Evolutionary conservation across 106 monocot species (phyloP).

Genomic region (Dioscorea alata): DNA sequence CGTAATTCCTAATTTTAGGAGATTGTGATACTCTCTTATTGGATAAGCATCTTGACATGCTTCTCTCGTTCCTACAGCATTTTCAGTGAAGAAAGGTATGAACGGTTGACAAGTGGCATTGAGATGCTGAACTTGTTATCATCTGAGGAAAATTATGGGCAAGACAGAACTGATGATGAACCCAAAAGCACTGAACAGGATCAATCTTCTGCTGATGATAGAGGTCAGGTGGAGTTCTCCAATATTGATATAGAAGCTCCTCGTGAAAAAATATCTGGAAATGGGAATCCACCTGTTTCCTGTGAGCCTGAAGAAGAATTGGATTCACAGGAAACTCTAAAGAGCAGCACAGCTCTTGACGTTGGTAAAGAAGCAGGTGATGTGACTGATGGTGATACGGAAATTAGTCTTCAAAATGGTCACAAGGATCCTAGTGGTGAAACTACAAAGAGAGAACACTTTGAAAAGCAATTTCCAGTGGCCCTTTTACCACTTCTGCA

Average conservation of each 20-base stretch:
- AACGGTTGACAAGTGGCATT: slow-evolving; percentile 64
- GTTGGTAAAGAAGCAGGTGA: slow-evolving; percentile 9
- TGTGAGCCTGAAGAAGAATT: too few species aligned
- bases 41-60: slow-evolving; percentile 2
- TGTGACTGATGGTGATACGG: slow-evolving; percentile 14
- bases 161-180: slow-evolving; percentile 17
- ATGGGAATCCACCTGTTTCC: too few species aligned
- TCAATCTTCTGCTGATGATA: slow-evolving; percentile 13
- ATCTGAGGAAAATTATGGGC: slow-evolving; percentile 27
- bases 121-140: slow-evolving; percentile 58
- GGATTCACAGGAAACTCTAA: not conserved
- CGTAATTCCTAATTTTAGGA: too few species aligned
- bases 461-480: slow-evolving; percentile 29
- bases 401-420: slow-evolving; percentile 7
- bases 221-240: slow-evolving; percentile 3
- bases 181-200: slow-evolving; percentile 16
- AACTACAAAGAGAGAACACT: slow-evolving; percentile 9
- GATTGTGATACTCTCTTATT: too few species aligned
- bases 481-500: slow-evolving; percentile 61
- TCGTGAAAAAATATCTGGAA: not conserved
- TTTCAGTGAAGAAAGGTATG: slow-evolving; percentile 81
- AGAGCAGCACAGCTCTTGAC: slow-evolving; percentile 7
- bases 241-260: slow-evolving; percentile 1
- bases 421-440: slow-evolving; percentile 16
- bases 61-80: slow-evolving; percentile 51